Base-by-base conservation (phyloP, 192 early-diverging fungal genomes). In the Coemansia umbellata region DNA sequence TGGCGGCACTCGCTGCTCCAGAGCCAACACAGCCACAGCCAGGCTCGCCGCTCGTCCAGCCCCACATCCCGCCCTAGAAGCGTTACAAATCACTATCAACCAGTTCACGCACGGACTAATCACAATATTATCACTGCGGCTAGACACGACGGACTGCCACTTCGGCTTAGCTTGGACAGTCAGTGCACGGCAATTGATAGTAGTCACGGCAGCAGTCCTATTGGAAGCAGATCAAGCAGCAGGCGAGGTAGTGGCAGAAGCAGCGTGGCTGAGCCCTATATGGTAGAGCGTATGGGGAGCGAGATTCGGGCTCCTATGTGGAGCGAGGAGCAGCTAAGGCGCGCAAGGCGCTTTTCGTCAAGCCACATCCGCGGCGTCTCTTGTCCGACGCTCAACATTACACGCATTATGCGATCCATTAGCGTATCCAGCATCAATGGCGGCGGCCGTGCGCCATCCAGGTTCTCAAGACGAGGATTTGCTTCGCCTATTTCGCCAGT, bases 371-470 rank as follows among this genome's bases (percentile, higher is more conserved):
- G 71, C 23, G 65, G 60, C 31, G 39, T 43, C 7, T 74, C 71
- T 17, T 74, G 71, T 18, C 71, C 71, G 9, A 60, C 64, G 15
- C 64, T 74, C 17, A 55, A 67, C 44, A 74, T 74, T 39, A 67
- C 64, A 6, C 71, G 65, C 9, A 67, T 74, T 41, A 68, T 74
- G 65, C 71, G 65, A 37, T 68, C 71, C 15, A 74, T 74, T 52
- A 73, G 71, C 32, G 61, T 64, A 21, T 71, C 69, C 48, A 52
- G 31, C 52, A 55, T 57, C 57, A 49, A 47, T 44, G 37, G 17
- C 30, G 8, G 23, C 7, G 21, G 26, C 50, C 31, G 33, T 13
- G 27, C 33, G 11, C 13, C 43, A 45, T 28, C 17, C 26, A 45
- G 43, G 6, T 11, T 26, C 2, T 28, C 10, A 7, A 45, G 43